Evolutionary conservation across 345 rosid species (phyloP).

Genomic region (Theobroma cacao): DNA sequence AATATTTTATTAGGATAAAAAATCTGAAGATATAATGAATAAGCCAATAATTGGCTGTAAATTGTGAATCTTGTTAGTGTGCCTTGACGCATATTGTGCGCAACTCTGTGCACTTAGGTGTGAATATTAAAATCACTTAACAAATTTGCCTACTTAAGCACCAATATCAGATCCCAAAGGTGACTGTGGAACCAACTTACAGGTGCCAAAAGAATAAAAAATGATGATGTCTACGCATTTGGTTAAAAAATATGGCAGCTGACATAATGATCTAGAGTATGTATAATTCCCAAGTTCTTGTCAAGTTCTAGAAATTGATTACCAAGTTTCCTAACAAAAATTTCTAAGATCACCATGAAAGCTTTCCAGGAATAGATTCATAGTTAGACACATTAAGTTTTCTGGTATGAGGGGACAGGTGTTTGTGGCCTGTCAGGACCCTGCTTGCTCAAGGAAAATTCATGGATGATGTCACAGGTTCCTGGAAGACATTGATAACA

Average conservation of each 20-base stretch:
- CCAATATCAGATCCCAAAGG: not conserved
- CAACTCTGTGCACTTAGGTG: not conserved
- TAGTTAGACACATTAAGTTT: not conserved
- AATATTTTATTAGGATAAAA: too few species aligned
- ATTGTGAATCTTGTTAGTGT: not conserved
- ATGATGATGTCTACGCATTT: not conserved
- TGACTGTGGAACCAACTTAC: not conserved
- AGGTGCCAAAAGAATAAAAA: not conserved
- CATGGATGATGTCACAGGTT: not conserved
- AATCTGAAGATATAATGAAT: not conserved
- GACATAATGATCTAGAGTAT: not conserved
- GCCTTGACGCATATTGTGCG: not conserved
- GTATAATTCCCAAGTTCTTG: not conserved
- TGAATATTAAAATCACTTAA: not conserved
- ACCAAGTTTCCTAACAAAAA: not conserved
- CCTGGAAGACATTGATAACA: not conserved
- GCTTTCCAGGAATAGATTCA: not conserved
- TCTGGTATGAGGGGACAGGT: conserved; percentile 1
- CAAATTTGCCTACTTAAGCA: conserved; percentile 6
- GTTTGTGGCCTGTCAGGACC: not conserved
- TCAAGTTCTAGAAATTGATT: not conserved
- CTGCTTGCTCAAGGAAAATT: not conserved
- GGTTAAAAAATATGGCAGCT: not conserved
- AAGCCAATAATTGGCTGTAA: not conserved
- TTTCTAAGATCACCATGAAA: not conserved